Evolutionary conservation across 1,284 basidiomycete genomes (phyloP), one percentile per base, ranked within the genome.

Genomic region (Fomitiporia mediterranea): DNA sequence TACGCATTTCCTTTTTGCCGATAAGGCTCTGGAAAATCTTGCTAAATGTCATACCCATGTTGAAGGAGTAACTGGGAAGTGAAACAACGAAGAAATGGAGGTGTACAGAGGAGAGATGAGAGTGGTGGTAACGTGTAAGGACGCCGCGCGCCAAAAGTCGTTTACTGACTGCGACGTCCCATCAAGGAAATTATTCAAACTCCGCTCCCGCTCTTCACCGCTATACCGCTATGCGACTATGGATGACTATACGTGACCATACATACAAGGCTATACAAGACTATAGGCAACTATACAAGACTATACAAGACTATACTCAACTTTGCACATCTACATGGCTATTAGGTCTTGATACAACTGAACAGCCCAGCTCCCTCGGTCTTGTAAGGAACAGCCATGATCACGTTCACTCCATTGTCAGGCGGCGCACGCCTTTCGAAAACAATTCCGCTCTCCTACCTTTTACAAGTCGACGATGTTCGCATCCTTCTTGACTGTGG

Each of bases 1-100:
- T 74, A 95, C 96, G 94, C 95, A 99, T 98, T 78, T 99, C 97
- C 83, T 91, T 97, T 84, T 98, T 98, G 76, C 96, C 96, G 69
- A 99, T 95, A 72, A 99, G 82, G 72, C 82, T 83, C 60, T 84
- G 81, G 69, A 97, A 84, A 55, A 94, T 78, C 68, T 75, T 81
- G 65, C 92, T 95, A 67, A 95, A 76, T 44, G 83, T 84, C 65
- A 95, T 78, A 86, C 93, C 91, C 91, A 94, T 94, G 71, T 69
- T 63, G 68, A 46, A 50, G 13, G 46, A 34, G 8, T 37, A 51
- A n/a, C 40, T 40, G 37, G 54, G 39, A 23, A 55, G 49, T 34
- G 48, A 42, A 44, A 56, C 54, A 51, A 39, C 23, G 51, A 56
- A 46, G 19, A 30, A 34, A 48, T 32, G 40, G 53, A 51, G 40